Evolutionary conservation across 1,139 yeast species (phyloP).

Genomic region (Kodamaea arcana): DNA sequence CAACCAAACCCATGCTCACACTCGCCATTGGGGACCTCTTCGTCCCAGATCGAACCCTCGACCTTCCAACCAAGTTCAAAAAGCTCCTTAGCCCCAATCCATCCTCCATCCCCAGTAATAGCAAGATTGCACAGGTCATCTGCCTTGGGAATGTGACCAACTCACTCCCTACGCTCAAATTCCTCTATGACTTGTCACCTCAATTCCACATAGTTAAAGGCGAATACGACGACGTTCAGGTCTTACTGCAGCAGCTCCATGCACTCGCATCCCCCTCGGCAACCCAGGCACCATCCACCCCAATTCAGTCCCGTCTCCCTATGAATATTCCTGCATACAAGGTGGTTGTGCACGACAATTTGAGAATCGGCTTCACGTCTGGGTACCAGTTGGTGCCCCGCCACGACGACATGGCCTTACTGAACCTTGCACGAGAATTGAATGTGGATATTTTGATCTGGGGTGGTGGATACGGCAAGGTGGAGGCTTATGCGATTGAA

Average conservation of each 20-base stretch:
- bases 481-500: slow-evolving; percentile 89
- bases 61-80: slow-evolving; percentile 53
- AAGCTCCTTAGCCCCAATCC: slow-evolving; percentile 62
- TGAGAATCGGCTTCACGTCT: slow-evolving; percentile 79
- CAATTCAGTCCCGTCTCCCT: too few species aligned
- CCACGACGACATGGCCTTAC: slow-evolving; percentile 79
- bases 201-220: slow-evolving; percentile 79
- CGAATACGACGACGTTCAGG: slow-evolving; percentile 49
- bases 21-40: slow-evolving; percentile 86
- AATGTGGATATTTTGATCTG: slow-evolving; percentile 90
- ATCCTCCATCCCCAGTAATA: slow-evolving; percentile 38
- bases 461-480: slow-evolving; percentile 87
- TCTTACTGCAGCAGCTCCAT: slow-evolving; percentile 32
- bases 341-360: slow-evolving; percentile 63
- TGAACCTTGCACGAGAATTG: slow-evolving; percentile 81
- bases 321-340: slow-evolving; percentile 57
- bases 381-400: slow-evolving; percentile 84
- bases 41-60: slow-evolving; percentile 82
- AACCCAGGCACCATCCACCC: too few species aligned
- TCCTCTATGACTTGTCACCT: slow-evolving; percentile 63
- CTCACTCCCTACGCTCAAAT: slow-evolving; percentile 58
- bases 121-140: slow-evolving; percentile 78
- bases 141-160: slow-evolving; percentile 85
- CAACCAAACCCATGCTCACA: slow-evolving; percentile 55
- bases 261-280: slow-evolving; percentile 29